These are phyloP conservation scores for Hygrocybe coccinea DNA, from an alignment of 768 basidiomycete genomes.

Conservation along the genomic window DNA sequence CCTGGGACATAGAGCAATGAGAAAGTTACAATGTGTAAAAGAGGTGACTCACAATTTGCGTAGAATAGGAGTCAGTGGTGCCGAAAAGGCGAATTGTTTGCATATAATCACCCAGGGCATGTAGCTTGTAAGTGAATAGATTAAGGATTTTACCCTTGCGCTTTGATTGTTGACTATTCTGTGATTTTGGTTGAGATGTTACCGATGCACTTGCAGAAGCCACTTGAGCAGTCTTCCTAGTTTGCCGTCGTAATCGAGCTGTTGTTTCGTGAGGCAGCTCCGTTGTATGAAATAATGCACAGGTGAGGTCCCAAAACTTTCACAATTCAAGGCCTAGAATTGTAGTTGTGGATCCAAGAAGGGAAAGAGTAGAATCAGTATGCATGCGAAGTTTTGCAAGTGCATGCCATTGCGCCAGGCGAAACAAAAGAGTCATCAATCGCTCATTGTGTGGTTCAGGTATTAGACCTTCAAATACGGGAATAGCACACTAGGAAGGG, in stretches of 20 bases:
- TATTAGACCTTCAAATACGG: constrained; percentile 36
- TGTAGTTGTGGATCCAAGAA: constrained; percentile 21
- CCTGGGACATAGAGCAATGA: constrained; percentile 17
- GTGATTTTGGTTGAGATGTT: no score
- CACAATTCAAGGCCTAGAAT: constrained; percentile 25
- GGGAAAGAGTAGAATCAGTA: constrained; percentile 30
- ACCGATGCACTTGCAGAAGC: no score
- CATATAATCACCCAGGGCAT: constrained; percentile 26
- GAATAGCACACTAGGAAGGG: constrained; percentile 28
- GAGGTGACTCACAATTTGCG: constrained; percentile 23
- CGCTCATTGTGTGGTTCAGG: constrained; percentile 23
- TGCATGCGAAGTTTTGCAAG: constrained; percentile 35
- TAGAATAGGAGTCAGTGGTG: constrained; percentile 31
- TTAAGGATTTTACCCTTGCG: constrained; percentile 4
- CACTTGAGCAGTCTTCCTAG: not conserved
- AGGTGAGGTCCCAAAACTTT: constrained; percentile 18
- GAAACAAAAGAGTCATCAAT: constrained; percentile 27
- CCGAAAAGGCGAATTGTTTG: constrained; percentile 20
- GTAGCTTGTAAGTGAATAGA: constrained; percentile 28
- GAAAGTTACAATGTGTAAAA: no score
- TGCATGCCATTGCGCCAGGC: constrained; percentile 33
- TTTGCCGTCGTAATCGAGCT: constrained; percentile 16
- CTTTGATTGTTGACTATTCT: no score
- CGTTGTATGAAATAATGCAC: constrained; percentile 17
- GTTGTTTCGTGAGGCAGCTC: constrained; percentile 26